These are phyloP conservation scores for Barbarea vulgaris DNA, from an alignment of 345 rosid genomes.

Conservation along the genomic window DNA sequence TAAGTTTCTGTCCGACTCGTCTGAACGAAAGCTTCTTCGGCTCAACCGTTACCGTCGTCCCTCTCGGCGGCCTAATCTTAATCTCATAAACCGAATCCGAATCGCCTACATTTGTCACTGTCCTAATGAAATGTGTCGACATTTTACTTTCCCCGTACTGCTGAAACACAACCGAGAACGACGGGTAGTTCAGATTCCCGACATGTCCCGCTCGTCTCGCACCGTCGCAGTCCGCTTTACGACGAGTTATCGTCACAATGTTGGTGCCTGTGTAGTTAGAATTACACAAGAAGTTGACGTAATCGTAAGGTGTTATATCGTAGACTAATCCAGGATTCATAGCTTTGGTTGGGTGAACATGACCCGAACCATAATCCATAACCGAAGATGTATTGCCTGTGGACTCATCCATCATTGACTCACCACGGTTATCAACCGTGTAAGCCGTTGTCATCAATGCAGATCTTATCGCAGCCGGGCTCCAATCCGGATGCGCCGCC, in stretches of 20 bases:
- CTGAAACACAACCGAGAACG: constrained; percentile 66
- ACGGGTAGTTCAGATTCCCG: constrained; percentile 83
- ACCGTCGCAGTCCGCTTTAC: constrained; percentile 61
- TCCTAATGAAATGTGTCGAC: constrained; percentile 73
- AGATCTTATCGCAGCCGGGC: constrained; percentile 79
- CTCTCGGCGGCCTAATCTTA: constrained; percentile 58
- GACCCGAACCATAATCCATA: constrained; percentile 80
- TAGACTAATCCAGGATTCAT: constrained; percentile 85
- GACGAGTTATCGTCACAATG: constrained; percentile 65
- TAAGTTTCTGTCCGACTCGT: constrained; percentile 70
- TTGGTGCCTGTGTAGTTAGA: constrained; percentile 66
- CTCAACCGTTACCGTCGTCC: constrained; percentile 60
- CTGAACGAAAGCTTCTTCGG: constrained; percentile 66
- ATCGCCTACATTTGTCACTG: constrained; percentile 81
- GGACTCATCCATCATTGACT: constrained; percentile 76
- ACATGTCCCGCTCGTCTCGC: constrained; percentile 72
- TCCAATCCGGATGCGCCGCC: constrained; percentile 93
- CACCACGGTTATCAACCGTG: constrained; percentile 60
- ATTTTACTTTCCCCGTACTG: constrained; percentile 63
- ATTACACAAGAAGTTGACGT: constrained; percentile 78
- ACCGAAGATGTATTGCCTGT: constrained; percentile 67
- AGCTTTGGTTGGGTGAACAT: constrained; percentile 87
- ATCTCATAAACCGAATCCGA: constrained; percentile 54
- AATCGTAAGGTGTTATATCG: constrained; percentile 65
- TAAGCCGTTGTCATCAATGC: constrained; percentile 93